Evolutionary conservation across 352 stramenopile species (phyloP).

Genomic region (Globisporangium emineosum): DNA sequence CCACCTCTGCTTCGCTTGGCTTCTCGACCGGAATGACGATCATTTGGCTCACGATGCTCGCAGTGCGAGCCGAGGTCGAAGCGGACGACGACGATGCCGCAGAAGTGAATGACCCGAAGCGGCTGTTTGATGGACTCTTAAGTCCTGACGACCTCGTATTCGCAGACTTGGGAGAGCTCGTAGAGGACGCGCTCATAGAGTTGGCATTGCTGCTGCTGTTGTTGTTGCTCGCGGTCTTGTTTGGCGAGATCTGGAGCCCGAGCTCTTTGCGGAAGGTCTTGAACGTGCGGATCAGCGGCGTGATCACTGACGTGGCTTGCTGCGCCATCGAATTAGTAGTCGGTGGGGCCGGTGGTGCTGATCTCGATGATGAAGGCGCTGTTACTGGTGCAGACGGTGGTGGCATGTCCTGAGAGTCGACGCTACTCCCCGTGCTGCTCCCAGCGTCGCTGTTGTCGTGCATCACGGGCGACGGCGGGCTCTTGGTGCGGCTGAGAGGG

Average conservation of each 20-base stretch:
- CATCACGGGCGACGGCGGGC: constrained; percentile 38
- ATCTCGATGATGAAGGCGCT: not conserved
- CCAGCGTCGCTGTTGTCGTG: constrained; percentile 41
- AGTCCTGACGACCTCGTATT: constrained; percentile 13
- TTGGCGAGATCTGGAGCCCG: constrained; percentile 23
- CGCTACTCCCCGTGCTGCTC: constrained; percentile 33
- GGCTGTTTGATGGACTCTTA: constrained; percentile 7
- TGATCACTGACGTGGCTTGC: constrained; percentile 14
- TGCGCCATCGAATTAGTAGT: constrained; percentile 4
- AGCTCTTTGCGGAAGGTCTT: constrained; percentile 58
- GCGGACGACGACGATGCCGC: not conserved
- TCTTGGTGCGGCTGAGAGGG: constrained; percentile 25
- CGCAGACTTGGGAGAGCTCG: constrained; percentile 2
- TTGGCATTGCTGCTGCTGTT: not conserved
- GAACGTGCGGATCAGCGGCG: constrained; percentile 51
- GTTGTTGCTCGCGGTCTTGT: constrained; percentile 8
- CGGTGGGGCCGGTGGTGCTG: not conserved
- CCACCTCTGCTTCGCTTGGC: not conserved
- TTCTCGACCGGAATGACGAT: constrained; percentile 1
- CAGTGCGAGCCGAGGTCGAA: constrained; percentile 9
- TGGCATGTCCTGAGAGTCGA: constrained; percentile 17
- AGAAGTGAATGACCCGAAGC: constrained; percentile 12
- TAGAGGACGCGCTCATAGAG: not conserved
- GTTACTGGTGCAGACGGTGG: not conserved
- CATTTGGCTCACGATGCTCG: constrained; percentile 19